Conservation (phyloP, 805 yeast species). For the Candida loeiensis region DNA sequence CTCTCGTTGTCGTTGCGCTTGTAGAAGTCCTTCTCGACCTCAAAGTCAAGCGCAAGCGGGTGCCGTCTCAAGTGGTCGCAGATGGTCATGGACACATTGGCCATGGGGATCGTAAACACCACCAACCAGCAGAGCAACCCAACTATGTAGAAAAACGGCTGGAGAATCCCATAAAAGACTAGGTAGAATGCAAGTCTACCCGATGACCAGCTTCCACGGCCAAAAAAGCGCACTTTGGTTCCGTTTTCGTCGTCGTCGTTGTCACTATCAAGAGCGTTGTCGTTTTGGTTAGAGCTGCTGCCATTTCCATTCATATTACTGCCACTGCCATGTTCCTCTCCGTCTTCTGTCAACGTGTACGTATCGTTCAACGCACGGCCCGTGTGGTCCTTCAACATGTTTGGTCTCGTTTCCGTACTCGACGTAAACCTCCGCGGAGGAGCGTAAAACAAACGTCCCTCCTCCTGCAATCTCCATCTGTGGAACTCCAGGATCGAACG, state of each 20-base stretch:
- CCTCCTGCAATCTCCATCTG: constrained; percentile 79
- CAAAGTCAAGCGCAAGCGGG: constrained; percentile 82
- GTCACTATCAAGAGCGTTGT: constrained; percentile 14
- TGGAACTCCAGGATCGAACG: constrained; percentile 79
- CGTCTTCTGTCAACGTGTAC: constrained; percentile 25
- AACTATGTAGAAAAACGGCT: constrained; percentile 59
- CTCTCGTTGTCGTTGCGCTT: constrained; percentile 18
- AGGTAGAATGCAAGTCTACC: constrained; percentile 77
- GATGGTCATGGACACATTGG: constrained; percentile 67
- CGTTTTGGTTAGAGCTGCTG: too few relatives aligned
- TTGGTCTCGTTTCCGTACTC: constrained; percentile 31
- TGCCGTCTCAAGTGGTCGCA: constrained; percentile 80
- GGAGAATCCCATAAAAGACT: constrained; percentile 63
- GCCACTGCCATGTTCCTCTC: too few relatives aligned
- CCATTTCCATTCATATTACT: too few relatives aligned
- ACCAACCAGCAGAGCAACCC: constrained; percentile 70
- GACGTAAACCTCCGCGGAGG: constrained; percentile 49
- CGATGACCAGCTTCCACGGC: constrained; percentile 86
- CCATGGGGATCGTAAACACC: constrained; percentile 92
- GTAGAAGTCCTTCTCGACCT: constrained; percentile 52
- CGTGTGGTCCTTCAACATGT: constrained; percentile 37
- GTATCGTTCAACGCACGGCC: constrained; percentile 40
- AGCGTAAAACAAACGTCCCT: constrained; percentile 76
- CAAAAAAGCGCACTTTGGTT: constrained; percentile 64
- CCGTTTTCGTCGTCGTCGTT: constrained; percentile 22